Base-by-base conservation (phyloP, 2,329 filamentous ascomycete genomes). In the Calonectria leucothoes region DNA sequence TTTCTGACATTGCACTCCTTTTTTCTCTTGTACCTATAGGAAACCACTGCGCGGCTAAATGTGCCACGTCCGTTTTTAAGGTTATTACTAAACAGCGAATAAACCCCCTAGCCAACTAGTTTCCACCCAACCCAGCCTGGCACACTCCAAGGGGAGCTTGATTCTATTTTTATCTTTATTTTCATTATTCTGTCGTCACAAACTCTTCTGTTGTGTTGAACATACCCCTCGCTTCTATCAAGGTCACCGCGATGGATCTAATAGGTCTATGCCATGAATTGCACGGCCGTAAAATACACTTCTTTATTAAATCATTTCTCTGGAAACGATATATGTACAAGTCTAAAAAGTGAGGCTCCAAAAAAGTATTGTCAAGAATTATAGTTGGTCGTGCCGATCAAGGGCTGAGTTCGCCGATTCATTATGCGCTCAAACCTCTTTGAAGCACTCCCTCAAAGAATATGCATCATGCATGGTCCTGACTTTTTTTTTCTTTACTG, bases 401-500 rank as follows among this genome's bases (percentile, higher is more conserved):
- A 25, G 42, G 20, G 39, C 17, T 14, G 8, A 35, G 33, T 5
- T 29, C 35, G 33, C 33, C 23, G 39, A 39, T 25, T 25, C 33
- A 27, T 39, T 27, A 20, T 39, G 12, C 25, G 14, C 35, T 39
- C 33, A 23, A 29, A 7, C 0, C 39, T 15, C 17, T 3, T 11
- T 45, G 1, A 8, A 23, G 10, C 20, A 45, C 20, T 23, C 20
- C 42, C 7, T 10, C 6, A 35, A 12, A 35, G 14, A 35, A 35
- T 11, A 20, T 20, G 20, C 51, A 55, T 55, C 27, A 55, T 15
- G 17, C 33, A 15, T 35, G 12, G 15, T 39, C 33, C n/a, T 45
- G 42, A 45, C 42, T 45, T 1, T 23, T n/a, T n/a, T 45, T 57
- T 12, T 59, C 37, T 59, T 73, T 31, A 79, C 71, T 80, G 76